Evolutionary conservation across 2,329 filamentous ascomycete species (phyloP).

Genomic region (Claviceps fusiformis): DNA sequence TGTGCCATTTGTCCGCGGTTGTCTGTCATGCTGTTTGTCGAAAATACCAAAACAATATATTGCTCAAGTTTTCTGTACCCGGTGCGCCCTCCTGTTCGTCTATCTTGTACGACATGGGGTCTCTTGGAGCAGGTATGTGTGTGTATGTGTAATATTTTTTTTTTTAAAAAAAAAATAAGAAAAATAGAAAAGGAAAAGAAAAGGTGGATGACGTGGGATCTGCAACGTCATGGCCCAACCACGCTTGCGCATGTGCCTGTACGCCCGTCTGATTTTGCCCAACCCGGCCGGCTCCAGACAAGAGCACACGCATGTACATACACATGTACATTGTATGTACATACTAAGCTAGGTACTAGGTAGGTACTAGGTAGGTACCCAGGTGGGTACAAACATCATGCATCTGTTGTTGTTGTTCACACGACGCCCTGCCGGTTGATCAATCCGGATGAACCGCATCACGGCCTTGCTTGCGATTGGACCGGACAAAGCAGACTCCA

Average conservation of each 20-base stretch:
- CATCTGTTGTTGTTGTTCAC: too few relatives aligned
- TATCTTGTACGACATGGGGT: not conserved
- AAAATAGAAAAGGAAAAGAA: too few relatives aligned
- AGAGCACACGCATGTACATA: not conserved
- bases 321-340: too few relatives aligned
- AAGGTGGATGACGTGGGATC: not conserved
- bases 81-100: not conserved
- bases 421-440: not conserved
- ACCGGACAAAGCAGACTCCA: not conserved
- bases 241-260: not conserved
- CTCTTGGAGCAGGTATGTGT: not conserved
- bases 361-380: too few relatives aligned
- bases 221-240: not conserved
- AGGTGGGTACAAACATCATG: too few relatives aligned
- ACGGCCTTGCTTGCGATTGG: not conserved
- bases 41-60: slow-evolving; percentile 2
- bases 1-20: not conserved
- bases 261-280: not conserved
- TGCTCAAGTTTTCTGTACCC: not conserved
- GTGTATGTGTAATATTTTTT: too few relatives aligned
- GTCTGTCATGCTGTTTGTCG: not conserved
- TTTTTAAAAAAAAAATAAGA: too few relatives aligned
- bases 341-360: too few relatives aligned
- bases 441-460: not conserved
- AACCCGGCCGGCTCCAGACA: too few relatives aligned